These are phyloP conservation scores for Fennellomyces sp. DNA, from an alignment of 371 early-diverging fungal species.

Conservation along the genomic window DNA sequence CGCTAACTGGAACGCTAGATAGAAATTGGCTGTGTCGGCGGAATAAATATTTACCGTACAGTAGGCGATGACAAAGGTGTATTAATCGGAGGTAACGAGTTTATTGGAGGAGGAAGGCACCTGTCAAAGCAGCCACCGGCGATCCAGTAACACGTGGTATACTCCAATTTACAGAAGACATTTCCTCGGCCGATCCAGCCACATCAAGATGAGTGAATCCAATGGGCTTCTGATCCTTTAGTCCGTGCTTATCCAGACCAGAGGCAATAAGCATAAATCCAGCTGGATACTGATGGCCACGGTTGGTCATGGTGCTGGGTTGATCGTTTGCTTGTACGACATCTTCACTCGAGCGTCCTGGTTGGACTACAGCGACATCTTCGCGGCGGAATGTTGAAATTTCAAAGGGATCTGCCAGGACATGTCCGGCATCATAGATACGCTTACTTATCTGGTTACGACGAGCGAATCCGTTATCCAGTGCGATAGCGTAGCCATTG, in stretches of 20 bases:
- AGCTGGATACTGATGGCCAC: conserved; percentile 90
- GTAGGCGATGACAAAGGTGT: too few relatives aligned
- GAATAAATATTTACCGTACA: too few relatives aligned
- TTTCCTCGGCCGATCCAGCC: conserved; percentile 81
- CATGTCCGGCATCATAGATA: conserved; percentile 70
- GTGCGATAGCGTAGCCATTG: conserved; percentile 74
- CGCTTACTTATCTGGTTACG: conserved; percentile 63
- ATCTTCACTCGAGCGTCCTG: conserved; percentile 76
- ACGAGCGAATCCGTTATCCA: conserved; percentile 86
- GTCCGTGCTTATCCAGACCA: conserved; percentile 77
- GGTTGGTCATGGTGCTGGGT: conserved; percentile 73
- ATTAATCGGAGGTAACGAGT: neutral
- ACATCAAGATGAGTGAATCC: conserved; percentile 88
- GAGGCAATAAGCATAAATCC: conserved; percentile 85
- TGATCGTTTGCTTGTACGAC: conserved; percentile 80
- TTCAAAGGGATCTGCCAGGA: conserved; percentile 84
- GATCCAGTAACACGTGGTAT: conserved; percentile 77
- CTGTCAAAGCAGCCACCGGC: conserved; percentile 77
- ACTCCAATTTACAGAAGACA: conserved; percentile 64
- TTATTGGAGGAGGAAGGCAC: conserved; percentile 66
- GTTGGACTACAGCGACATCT: conserved; percentile 69
- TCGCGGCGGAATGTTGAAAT: conserved; percentile 84
- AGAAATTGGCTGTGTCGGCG: too few relatives aligned
- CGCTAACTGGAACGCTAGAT: too few relatives aligned
- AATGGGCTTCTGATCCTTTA: conserved; percentile 64